Percentiles rank a stretch among this genome's conserved stretches.
Conservation (phyloP, 805 yeast genomes). For the Kodamaea nitidulidarum region DNA sequence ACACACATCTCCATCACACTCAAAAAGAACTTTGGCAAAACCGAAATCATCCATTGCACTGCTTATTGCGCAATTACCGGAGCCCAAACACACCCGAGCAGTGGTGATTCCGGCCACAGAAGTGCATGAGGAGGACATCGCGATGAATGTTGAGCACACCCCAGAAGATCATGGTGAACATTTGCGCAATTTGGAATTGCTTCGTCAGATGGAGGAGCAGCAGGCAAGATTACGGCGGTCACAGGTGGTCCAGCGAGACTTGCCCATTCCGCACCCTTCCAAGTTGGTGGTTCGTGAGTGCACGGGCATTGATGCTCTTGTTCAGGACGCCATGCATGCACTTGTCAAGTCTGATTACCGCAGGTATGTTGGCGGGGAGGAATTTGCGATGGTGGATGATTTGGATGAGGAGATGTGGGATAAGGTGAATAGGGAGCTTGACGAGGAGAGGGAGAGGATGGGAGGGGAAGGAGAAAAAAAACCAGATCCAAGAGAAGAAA, state of each 20-base stretch:
- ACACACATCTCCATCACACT: no score
- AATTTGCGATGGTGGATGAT: slow-evolving; percentile 22
- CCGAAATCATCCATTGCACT: not conserved
- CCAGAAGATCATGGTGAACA: slow-evolving; percentile 22
- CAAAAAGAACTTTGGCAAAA: no score
- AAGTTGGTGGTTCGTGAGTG: slow-evolving; percentile 1
- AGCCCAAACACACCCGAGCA: slow-evolving; percentile 36
- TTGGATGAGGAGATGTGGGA: slow-evolving; percentile 25
- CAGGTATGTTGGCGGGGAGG: slow-evolving; percentile 22
- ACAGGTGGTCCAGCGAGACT: slow-evolving; percentile 42
- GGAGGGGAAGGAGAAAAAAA: no score
- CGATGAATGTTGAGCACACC: not conserved
- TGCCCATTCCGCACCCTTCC: slow-evolving; percentile 39
- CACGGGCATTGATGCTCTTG: slow-evolving; percentile 13
- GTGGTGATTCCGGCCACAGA: slow-evolving; percentile 31
- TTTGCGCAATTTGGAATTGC: slow-evolving; percentile 19
- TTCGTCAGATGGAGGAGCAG: slow-evolving; percentile 25
- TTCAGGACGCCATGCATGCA: slow-evolving; percentile 29
- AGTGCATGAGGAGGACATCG: slow-evolving; percentile 8
- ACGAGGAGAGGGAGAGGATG: slow-evolving; percentile 7
- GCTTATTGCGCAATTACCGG: slow-evolving; percentile 23
- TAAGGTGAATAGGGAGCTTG: slow-evolving; percentile 18
- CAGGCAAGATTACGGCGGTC: slow-evolving; percentile 39
- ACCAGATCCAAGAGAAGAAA: no score
- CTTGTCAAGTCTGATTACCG: slow-evolving; percentile 43